Percentiles rank a stretch among this genome's conserved stretches.
Conservation (phyloP, 495 filamentous ascomycete species). For the Penicillium verhagenii region DNA sequence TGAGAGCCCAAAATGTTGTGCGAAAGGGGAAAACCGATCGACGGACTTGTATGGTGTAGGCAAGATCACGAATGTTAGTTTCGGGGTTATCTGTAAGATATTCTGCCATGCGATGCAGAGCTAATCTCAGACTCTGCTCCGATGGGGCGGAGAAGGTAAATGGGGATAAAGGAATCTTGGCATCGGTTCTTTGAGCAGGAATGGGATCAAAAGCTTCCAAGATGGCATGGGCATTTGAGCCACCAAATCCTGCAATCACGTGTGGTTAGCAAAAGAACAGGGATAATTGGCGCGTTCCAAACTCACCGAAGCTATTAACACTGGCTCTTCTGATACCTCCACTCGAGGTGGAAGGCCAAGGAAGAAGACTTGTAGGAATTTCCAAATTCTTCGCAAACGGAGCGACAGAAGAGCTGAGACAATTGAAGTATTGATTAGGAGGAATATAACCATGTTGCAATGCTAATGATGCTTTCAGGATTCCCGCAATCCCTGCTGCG, state of each 20-base stretch:
- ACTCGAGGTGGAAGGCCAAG: neutral
- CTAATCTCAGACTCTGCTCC: neutral
- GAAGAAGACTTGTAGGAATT: constrained; percentile 35
- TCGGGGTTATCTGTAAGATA: neutral
- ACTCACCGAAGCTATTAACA: constrained; percentile 14
- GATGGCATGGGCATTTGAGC: constrained; percentile 40
- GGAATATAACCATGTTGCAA: constrained; percentile 48
- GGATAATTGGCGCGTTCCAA: neutral
- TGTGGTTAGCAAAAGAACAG: constrained; percentile 10
- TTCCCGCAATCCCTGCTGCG: constrained; percentile 53
- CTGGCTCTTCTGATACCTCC: constrained; percentile 27
- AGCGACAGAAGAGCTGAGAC: constrained; percentile 43
- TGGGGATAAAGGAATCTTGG: neutral
- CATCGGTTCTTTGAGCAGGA: neutral
- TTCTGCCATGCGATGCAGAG: neutral
- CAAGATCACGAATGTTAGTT: neutral
- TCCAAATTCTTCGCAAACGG: constrained; percentile 39
- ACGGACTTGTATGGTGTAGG: neutral
- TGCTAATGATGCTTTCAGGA: constrained; percentile 53
- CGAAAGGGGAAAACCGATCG: neutral
- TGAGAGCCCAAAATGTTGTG: neutral
- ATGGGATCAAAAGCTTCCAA: constrained; percentile 26
- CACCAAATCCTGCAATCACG: constrained; percentile 35
- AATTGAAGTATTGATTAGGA: constrained; percentile 52
- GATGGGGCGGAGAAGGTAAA: neutral